Conservation (phyloP, 2,329 filamentous ascomycete genomes). For the Bisporella sp. region DNA sequence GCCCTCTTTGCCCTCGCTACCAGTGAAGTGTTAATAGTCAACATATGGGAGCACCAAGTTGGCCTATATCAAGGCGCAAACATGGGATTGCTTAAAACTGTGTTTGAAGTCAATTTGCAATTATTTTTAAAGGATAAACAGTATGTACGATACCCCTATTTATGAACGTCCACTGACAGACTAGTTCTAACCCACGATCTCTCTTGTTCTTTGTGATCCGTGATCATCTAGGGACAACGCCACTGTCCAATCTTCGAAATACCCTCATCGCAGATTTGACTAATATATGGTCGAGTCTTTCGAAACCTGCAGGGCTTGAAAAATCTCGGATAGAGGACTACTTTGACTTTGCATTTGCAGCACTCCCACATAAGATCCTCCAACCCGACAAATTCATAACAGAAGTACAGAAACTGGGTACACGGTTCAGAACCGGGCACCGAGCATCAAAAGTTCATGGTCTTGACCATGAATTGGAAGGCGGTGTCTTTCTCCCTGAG, state of each 20-base stretch:
- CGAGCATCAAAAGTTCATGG: constrained; percentile 57
- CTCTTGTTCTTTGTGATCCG: constrained; percentile 98
- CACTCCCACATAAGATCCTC: constrained; percentile 91
- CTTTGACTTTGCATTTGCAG: constrained; percentile 96
- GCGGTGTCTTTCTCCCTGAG: constrained; percentile 82
- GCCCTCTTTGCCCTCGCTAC: constrained; percentile 95
- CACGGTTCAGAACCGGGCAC: constrained; percentile 76
- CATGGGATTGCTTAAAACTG: constrained; percentile 97
- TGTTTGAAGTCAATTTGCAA: constrained; percentile 97
- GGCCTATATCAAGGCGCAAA: constrained; percentile 97
- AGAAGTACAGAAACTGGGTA: constrained; percentile 73
- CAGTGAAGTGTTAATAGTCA: constrained; percentile 95
- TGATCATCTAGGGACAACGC: constrained; percentile 89
- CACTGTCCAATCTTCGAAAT: constrained; percentile 80
- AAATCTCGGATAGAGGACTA: constrained; percentile 89
- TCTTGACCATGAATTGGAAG: constrained; percentile 65
- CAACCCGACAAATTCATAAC: constrained; percentile 84
- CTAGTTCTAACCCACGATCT: constrained; percentile 76
- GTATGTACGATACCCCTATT: constrained; percentile 41
- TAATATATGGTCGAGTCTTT: constrained; percentile 87
- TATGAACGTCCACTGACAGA: constrained; percentile 18
- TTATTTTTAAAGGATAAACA: constrained; percentile 93
- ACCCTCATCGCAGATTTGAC: constrained; percentile 86
- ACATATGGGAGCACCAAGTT: constrained; percentile 99
- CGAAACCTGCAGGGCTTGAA: constrained; percentile 85